Evolutionary conservation across 2,329 filamentous ascomycete genomes (phyloP).

Genomic region (Trichoderma sp.): DNA sequence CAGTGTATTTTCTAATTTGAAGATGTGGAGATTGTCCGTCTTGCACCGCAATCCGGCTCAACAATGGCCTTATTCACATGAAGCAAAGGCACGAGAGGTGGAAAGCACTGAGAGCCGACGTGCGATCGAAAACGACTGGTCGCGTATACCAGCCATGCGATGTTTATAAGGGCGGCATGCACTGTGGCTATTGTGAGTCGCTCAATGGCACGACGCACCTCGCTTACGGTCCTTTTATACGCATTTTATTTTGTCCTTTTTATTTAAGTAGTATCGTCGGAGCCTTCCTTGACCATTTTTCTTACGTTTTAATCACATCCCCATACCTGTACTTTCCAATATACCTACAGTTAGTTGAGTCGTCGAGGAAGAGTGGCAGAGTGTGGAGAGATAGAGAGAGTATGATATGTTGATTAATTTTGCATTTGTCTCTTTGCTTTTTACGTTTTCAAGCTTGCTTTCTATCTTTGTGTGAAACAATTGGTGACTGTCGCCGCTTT

Average conservation of each 20-base stretch:
- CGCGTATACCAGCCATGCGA: neutral
- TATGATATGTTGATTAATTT: slow-evolving; percentile 19
- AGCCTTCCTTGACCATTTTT: slow-evolving; percentile 37
- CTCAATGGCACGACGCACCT: neutral
- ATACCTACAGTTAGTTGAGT: slow-evolving; percentile 32
- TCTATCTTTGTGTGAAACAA: neutral
- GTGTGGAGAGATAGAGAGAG: slow-evolving; percentile 9
- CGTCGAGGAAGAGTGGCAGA: slow-evolving; percentile 19
- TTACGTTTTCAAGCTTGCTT: neutral
- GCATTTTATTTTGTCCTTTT: slow-evolving; percentile 36
- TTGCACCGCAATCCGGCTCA: slow-evolving; percentile 22
- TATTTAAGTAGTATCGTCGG: slow-evolving; percentile 34
- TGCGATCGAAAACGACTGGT: neutral
- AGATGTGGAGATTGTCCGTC: slow-evolving; percentile 20
- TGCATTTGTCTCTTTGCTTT: neutral
- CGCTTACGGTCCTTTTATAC: slow-evolving; percentile 21
- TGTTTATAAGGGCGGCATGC: neutral
- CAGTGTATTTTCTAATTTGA: slow-evolving; percentile 26
- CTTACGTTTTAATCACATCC: slow-evolving; percentile 40
- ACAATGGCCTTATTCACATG: slow-evolving; percentile 24
- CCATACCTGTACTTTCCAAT: slow-evolving; percentile 33
- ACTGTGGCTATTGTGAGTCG: neutral
- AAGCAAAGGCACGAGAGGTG: slow-evolving; percentile 24
- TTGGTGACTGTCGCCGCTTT: neutral
- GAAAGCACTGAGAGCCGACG: slow-evolving; percentile 5